These are phyloP conservation scores for Tulasnella sp. DNA, from an alignment of 768 basidiomycete genomes.

Conservation along the genomic window DNA sequence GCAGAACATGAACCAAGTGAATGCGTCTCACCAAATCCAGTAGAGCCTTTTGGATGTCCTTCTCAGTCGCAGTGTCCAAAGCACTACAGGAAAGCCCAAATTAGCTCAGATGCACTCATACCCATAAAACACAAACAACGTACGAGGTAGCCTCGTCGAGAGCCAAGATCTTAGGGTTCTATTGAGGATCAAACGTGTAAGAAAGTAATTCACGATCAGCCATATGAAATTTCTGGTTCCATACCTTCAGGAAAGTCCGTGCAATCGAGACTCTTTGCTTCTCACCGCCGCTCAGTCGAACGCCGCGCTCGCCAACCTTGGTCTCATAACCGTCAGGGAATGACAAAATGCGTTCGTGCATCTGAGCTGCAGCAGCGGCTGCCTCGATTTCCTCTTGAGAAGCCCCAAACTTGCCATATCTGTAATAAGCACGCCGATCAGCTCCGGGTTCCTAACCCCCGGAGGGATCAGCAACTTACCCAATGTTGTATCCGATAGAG, in stretches of 20 bases:
- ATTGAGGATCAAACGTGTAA: neutral
- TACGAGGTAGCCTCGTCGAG: slow-evolving; percentile 73
- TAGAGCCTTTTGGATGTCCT: slow-evolving; percentile 84
- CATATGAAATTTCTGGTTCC: slow-evolving; percentile 61
- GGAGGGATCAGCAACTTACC: too few species aligned
- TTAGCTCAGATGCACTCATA: slow-evolving; percentile 32
- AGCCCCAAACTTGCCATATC: slow-evolving; percentile 74
- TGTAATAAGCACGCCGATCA: slow-evolving; percentile 32
- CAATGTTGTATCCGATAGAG: slow-evolving; percentile 68
- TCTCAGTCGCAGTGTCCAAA: slow-evolving; percentile 85
- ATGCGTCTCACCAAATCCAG: slow-evolving; percentile 55
- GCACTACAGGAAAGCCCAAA: slow-evolving; percentile 47
- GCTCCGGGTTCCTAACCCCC: neutral
- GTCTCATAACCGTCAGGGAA: slow-evolving; percentile 87
- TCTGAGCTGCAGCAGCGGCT: slow-evolving; percentile 76
- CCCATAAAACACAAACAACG: neutral
- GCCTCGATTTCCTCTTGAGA: slow-evolving; percentile 68
- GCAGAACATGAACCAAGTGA: neutral
- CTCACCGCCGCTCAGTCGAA: slow-evolving; percentile 81
- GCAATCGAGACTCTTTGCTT: slow-evolving; percentile 88
- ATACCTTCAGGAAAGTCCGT: slow-evolving; percentile 74
- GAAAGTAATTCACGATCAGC: slow-evolving; percentile 38
- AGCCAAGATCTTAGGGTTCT: slow-evolving; percentile 73
- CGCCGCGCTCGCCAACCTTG: slow-evolving; percentile 81
- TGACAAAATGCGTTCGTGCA: slow-evolving; percentile 77